These are phyloP conservation scores for Penicillium italicum DNA, from an alignment of 2,329 filamentous ascomycete genomes.

Conservation along the genomic window DNA sequence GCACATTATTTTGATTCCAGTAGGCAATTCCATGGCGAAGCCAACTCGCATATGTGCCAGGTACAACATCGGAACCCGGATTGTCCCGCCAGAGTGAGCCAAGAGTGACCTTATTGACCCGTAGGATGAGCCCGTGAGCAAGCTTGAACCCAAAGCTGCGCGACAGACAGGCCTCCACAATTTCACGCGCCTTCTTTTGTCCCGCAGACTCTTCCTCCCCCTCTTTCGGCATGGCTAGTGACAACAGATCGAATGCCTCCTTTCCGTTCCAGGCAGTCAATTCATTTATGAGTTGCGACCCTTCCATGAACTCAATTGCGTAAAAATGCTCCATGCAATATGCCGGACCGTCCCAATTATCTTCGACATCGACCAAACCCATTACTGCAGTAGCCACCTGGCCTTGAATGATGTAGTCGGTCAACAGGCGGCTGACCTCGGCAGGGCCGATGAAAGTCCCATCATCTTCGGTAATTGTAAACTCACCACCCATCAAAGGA, in stretches of 20 bases:
- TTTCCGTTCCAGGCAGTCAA: slow-evolving; percentile 52
- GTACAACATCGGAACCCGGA: slow-evolving; percentile 47
- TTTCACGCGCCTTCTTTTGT: slow-evolving; percentile 48
- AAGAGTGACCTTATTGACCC: slow-evolving; percentile 50
- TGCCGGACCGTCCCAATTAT: slow-evolving; percentile 53
- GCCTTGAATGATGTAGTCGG: slow-evolving; percentile 58
- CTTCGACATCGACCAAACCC: slow-evolving; percentile 50
- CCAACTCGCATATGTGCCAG: slow-evolving; percentile 55
- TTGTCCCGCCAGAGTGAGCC: slow-evolving; percentile 54
- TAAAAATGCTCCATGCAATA: slow-evolving; percentile 51
- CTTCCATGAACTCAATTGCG: slow-evolving; percentile 50
- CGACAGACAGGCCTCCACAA: slow-evolving; percentile 51
- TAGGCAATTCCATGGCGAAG: slow-evolving; percentile 46
- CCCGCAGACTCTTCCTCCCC: slow-evolving; percentile 45
- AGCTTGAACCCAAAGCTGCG: slow-evolving; percentile 56
- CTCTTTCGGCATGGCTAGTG: slow-evolving; percentile 36
- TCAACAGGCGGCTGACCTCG: slow-evolving; percentile 45
- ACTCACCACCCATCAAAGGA: slow-evolving; percentile 33
- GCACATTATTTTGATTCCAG: slow-evolving; percentile 47
- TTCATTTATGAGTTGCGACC: slow-evolving; percentile 53
- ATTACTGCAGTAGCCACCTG: slow-evolving; percentile 53
- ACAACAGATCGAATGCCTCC: slow-evolving; percentile 52
- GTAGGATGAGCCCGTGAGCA: slow-evolving; percentile 53
- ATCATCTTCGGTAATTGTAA: slow-evolving; percentile 20
- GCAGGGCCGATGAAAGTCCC: slow-evolving; percentile 36